A percentile compares a stretch with the other conserved stretches of the same genome.
Conservation (phyloP, 148 eudicot species). For the Persicaria tinctoria region DNA sequence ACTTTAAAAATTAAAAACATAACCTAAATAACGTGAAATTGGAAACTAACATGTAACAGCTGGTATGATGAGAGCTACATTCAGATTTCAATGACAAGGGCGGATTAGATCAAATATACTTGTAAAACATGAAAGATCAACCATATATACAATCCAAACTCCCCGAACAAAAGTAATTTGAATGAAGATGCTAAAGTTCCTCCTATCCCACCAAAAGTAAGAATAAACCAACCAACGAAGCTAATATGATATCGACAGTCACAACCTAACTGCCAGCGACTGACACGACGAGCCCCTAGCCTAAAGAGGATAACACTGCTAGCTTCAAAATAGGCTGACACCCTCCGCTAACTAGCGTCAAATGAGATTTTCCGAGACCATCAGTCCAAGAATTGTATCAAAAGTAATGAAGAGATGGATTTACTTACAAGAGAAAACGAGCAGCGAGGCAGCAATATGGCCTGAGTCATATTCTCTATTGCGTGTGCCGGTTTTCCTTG, state of each 20-base stretch:
- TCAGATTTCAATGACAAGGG: no score
- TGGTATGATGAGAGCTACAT: no score
- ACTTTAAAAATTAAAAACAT: no score
- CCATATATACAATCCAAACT: constrained; percentile 6
- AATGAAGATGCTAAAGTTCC: neutral
- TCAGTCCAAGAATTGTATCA: neutral
- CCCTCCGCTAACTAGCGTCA: neutral
- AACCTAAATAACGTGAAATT: no score
- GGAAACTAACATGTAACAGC: no score
- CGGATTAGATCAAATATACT: no score
- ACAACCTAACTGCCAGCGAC: neutral
- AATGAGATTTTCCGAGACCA: neutral
- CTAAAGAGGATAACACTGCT: neutral
- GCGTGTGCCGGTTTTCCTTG: neutral
- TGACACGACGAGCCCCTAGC: neutral
- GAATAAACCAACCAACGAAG: neutral
- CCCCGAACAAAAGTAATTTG: neutral
- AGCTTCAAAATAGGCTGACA: constrained; percentile 6
- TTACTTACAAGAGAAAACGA: neutral
- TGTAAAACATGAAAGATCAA: neutral
- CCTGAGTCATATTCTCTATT: neutral
- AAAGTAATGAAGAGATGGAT: neutral
- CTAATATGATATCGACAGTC: neutral
- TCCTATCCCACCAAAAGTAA: neutral
- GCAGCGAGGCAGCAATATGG: neutral